phyloP scores from a whole-genome alignment of 192 early-diverging fungal genomes.

The Glomus cerebriforme region DNA sequence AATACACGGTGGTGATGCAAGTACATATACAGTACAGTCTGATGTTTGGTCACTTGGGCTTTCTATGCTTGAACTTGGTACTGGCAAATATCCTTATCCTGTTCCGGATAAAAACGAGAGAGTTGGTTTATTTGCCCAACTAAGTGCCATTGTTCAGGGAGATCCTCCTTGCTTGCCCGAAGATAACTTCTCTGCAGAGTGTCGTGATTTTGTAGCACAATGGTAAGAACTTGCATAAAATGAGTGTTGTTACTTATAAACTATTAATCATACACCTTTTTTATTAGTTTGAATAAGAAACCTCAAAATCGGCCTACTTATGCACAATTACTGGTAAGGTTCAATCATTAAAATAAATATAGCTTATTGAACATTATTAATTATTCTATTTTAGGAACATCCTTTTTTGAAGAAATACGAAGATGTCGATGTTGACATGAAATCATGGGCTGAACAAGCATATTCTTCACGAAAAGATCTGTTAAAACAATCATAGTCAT shows the following conservation, averaged over 20 bases:
- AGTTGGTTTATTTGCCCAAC: slow-evolving; percentile 82
- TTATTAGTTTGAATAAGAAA: slow-evolving; percentile 65
- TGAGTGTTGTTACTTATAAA: background rate
- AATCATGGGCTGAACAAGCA: slow-evolving; percentile 72
- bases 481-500: slow-evolving; percentile 31
- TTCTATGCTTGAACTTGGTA: slow-evolving; percentile 82
- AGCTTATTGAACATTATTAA: background rate
- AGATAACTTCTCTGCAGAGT: slow-evolving; percentile 64
- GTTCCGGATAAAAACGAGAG: slow-evolving; percentile 45
- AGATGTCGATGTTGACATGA: slow-evolving; percentile 75
- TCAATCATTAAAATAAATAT: background rate
- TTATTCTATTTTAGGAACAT: slow-evolving; percentile 50
- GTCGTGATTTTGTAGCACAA: slow-evolving; percentile 75
- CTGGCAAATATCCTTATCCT: slow-evolving; percentile 80
- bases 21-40: slow-evolving; percentile 81
- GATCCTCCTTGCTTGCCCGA: slow-evolving; percentile 72
- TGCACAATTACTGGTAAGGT: slow-evolving; percentile 63
- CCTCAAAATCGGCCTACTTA: slow-evolving; percentile 74
- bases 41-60: slow-evolving; percentile 95
- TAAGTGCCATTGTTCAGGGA: slow-evolving; percentile 83
- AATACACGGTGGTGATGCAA: slow-evolving; percentile 59
- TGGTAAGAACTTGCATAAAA: slow-evolving; percentile 52
- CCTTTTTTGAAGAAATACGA: slow-evolving; percentile 74
- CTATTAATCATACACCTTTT: background rate
- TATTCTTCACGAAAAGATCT: slow-evolving; percentile 41